Base-by-base conservation (phyloP, 805 yeast species). In the Isabelozyma heimii region DNA sequence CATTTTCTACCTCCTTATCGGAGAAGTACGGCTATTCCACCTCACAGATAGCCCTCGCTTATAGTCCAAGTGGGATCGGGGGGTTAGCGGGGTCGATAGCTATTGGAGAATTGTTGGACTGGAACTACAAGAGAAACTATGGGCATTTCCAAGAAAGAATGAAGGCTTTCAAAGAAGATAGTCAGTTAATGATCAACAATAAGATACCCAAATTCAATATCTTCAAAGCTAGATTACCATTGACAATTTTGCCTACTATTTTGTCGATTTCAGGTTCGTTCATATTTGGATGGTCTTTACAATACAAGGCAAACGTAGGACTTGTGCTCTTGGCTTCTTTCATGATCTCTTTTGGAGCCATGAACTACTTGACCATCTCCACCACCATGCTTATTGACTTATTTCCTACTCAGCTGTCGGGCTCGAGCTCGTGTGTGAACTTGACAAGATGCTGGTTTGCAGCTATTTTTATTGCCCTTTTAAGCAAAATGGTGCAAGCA, bases 221-320 rank as follows among this genome's bases (percentile, higher is more conserved):
- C 38, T 72, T 79, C 49, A 66, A 65, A 37, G 80, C 86, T 0
- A 70, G 92, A 44, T 58, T 85, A 12, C 67, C 70, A 14, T 70
- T 76, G 5, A 35, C 58, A 5, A 43, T 54, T 5, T 50, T 74
- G 14, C 80, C 87, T 3, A 62, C 80, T 2, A 37, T 72, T 1
- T 54, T 80, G 5, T 59, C 78, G 3, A 54, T 64, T 26, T 73
- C 72, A 0, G 70, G 74, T 9, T 58, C 77, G 0, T 52, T 85
- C 4, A 65, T 83, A 6, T 86, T 77, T 63, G 95, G 92, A 1
- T 89, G 95, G 95, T 79, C 87, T 50, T 55, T 87, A 10, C 68
- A 77, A 24, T 59, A 69, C 14, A 61, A 69, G 15, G 76, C 76
- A 1, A 68, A 70, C 37, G 62, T 83, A 37, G 78, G 84, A 0